These are phyloP conservation scores for Leersia perrieri DNA, from an alignment of 176 grass and related monocot genomes.

Conservation along the genomic window DNA sequence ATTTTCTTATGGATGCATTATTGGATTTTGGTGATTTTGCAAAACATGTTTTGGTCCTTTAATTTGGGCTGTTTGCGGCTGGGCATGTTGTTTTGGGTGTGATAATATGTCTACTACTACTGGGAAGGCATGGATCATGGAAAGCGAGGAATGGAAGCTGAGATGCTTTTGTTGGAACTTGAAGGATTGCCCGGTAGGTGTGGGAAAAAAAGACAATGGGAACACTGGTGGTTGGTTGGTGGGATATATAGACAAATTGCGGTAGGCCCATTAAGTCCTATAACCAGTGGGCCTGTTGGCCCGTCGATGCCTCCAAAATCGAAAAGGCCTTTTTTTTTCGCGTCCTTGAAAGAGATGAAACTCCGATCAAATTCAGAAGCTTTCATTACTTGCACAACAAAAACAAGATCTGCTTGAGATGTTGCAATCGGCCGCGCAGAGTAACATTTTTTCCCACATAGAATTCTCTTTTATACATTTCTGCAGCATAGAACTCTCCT, in stretches of 20 bases:
- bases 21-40: neutral
- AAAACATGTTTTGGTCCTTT: neutral
- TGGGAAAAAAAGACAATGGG: neutral
- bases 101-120: neutral
- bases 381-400: neutral
- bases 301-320: neutral
- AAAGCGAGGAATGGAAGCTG: neutral
- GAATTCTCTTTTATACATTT: neutral
- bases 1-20: neutral
- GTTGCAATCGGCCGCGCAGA: no score
- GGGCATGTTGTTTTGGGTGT: neutral
- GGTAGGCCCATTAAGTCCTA: neutral
- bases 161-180: neutral
- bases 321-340: neutral
- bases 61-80: neutral
- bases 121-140: neutral
- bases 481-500: no score
- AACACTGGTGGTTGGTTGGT: neutral
- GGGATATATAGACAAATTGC: neutral
- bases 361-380: neutral
- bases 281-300: constrained; percentile 1
- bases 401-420: neutral
- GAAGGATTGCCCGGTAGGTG: neutral
- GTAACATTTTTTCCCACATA: neutral
- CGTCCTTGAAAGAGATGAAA: neutral